A percentile compares a stretch with the other conserved stretches of the same genome.
These are phyloP conservation scores for Geotrichum macrosporum DNA, from an alignment of 1,139 yeast genomes.

Conservation along the genomic window DNA sequence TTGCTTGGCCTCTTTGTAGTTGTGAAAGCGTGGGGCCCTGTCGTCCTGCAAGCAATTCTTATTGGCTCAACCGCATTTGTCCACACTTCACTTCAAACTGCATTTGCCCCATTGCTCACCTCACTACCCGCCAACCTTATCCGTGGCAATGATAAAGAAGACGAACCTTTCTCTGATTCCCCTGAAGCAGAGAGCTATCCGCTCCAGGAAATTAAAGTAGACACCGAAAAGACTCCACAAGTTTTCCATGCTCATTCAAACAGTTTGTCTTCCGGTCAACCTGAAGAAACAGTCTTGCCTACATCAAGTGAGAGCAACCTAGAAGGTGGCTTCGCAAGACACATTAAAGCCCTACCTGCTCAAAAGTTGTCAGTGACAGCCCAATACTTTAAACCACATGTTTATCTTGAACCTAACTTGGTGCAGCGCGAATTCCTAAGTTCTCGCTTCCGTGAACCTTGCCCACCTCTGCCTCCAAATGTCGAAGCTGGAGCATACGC, in stretches of 20 bases:
- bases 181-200: slow-evolving; percentile 1
- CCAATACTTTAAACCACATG: slow-evolving; percentile 53
- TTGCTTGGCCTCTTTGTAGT: slow-evolving; percentile 79
- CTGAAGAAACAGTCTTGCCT: slow-evolving; percentile 5
- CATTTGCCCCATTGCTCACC: slow-evolving; percentile 65
- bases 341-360: background rate
- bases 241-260: slow-evolving; percentile 1
- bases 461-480: slow-evolving; percentile 34
- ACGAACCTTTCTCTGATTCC: background rate
- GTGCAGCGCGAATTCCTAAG: slow-evolving; percentile 36
- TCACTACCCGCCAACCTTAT: slow-evolving; percentile 53
- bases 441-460: slow-evolving; percentile 43
- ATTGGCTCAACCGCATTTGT: slow-evolving; percentile 60
- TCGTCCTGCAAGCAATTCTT: slow-evolving; percentile 69
- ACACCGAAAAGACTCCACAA: background rate
- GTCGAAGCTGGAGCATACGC: slow-evolving; percentile 57
- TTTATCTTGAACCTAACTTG: slow-evolving; percentile 42
- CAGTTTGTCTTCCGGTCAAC: slow-evolving; percentile 6
- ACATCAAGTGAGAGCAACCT: slow-evolving; percentile 6
- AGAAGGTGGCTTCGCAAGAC: background rate
- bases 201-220: slow-evolving; percentile 6
- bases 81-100: slow-evolving; percentile 55
- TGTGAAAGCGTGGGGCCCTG: slow-evolving; percentile 94
- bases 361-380: slow-evolving; percentile 12
- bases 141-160: background rate